phyloP scores from a whole-genome alignment of 108 stramenopile species.

The Schizochytrium sp. region DNA sequence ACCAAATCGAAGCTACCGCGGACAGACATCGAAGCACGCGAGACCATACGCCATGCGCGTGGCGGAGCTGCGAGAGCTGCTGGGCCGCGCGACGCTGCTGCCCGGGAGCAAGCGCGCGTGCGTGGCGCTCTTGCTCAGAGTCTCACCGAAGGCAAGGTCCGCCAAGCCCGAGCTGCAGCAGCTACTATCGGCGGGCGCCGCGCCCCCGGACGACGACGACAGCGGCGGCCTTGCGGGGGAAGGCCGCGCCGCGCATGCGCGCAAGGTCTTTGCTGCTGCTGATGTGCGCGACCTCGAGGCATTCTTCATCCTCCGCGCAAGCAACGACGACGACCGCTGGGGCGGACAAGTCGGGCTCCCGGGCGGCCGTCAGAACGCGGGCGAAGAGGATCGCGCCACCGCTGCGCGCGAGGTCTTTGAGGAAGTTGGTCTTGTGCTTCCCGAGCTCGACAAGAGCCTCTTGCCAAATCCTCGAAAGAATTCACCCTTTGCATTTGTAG shows the following conservation, averaged over 20 bases:
- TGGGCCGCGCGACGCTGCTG: neutral
- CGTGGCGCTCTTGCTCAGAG: neutral
- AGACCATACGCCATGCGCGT: neutral
- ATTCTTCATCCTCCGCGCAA: neutral
- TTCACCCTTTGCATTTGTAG: neutral
- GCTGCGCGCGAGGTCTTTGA: neutral
- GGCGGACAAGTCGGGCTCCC: constrained; percentile 8
- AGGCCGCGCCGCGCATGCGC: neutral
- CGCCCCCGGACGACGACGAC: neutral
- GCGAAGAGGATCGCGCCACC: neutral
- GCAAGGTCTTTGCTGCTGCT: neutral
- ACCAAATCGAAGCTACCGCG: no score
- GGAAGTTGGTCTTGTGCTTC: neutral
- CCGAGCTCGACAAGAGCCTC: neutral
- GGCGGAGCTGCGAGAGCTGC: neutral
- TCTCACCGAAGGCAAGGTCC: neutral
- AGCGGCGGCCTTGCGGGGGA: neutral
- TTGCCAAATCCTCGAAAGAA: neutral
- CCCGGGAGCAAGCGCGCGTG: neutral
- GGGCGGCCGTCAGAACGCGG: neutral
- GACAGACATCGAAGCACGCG: no score
- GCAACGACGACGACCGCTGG: neutral
- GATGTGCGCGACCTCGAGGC: neutral
- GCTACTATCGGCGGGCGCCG: neutral
- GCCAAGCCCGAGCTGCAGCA: neutral